Base-by-base conservation (phyloP, 2,329 filamentous ascomycete genomes). In the Neophaeococcomyces aloes region DNA sequence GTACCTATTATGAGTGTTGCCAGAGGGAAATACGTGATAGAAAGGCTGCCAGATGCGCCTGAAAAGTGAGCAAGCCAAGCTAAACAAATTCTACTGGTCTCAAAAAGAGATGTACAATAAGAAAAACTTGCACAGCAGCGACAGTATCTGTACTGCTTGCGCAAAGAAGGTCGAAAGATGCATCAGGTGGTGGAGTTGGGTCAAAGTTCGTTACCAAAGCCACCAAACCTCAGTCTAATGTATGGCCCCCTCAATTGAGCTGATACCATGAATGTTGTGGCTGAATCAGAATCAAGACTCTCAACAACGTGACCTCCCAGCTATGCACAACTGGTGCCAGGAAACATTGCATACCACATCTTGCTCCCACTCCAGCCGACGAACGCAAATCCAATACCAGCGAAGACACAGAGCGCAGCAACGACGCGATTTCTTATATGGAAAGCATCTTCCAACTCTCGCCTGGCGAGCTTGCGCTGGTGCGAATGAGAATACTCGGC, bases 1-100 rank as follows among this genome's bases (percentile, higher is more conserved):
- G 72, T 75, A 10, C 74, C 74, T 1, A 74, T 76, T 44, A 72
- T 94, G 71, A 86, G 80, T 57, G 86, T 91, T 21, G 84, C 83
- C 4, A 76, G 85, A 57, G 86, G 85, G 35, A 95, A 95, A 65
- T 96, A 95, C 65, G 81, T 89, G 37, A 91, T 98, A 58, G 91
- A 96, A 71, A 78, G 88, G 56, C 65, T 95, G 50, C 88, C 88
- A 4, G 84, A 87, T 63, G 86, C 85, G 29, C 84, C 85, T 27
- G 81, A 87, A 53, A 77, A 71, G 45, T 75, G 50, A 42, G 23
- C 7, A 8, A n/a, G 6, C 21, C 13, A 6, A 19, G 6, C 10
- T 7, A 15, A 17, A 13, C 10, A 6, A 36, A n/a, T n/a, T n/a
- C n/a, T n/a, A n/a, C n/a, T n/a, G n/a, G n/a, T n/a, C n/a, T n/a